Percentiles rank a stretch among this genome's conserved stretches.
Conservation (phyloP, 2,329 filamentous ascomycete species). For the Arthrobotrys iridis region DNA sequence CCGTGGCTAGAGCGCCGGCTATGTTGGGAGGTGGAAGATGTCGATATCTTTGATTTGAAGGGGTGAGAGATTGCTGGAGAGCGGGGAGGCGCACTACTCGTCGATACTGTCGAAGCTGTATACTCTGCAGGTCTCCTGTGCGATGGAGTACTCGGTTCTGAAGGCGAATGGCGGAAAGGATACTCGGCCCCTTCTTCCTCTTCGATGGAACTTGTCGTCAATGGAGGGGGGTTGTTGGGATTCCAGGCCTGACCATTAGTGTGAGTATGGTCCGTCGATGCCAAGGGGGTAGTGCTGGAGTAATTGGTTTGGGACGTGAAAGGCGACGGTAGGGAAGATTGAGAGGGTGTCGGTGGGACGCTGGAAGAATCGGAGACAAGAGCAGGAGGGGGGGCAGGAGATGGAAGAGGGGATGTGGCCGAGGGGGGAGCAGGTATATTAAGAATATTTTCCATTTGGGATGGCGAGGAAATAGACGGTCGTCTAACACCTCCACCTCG, state of each 20-base stretch:
- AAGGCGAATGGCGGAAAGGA: slow-evolving; percentile 42
- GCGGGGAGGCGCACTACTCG: slow-evolving; percentile 44
- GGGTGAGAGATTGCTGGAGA: slow-evolving; percentile 13
- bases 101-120: slow-evolving; percentile 33
- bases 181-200: slow-evolving; percentile 42
- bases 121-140: slow-evolving; percentile 29
- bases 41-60: slow-evolving; percentile 22
- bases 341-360: slow-evolving; percentile 6
- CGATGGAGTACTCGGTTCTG: slow-evolving; percentile 40
- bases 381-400: not conserved
- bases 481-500: slow-evolving; percentile 51
- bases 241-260: slow-evolving; percentile 31
- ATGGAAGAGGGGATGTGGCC: slow-evolving; percentile 2
- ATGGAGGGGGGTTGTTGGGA: slow-evolving; percentile 13
- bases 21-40: slow-evolving; percentile 34
- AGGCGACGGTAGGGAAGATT: slow-evolving; percentile 22
- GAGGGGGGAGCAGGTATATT: slow-evolving; percentile 35
- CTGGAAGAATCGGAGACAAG: slow-evolving; percentile 5
- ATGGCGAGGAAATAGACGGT: slow-evolving; percentile 42
- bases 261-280: slow-evolving; percentile 8
- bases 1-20: slow-evolving; percentile 30
- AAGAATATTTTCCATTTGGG: slow-evolving; percentile 53
- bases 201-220: slow-evolving; percentile 32
- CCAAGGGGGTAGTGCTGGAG: slow-evolving; percentile 24
- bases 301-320: slow-evolving; percentile 23